Base-by-base conservation (phyloP, 768 basidiomycete genomes). In the Naganishia antarctica region DNA sequence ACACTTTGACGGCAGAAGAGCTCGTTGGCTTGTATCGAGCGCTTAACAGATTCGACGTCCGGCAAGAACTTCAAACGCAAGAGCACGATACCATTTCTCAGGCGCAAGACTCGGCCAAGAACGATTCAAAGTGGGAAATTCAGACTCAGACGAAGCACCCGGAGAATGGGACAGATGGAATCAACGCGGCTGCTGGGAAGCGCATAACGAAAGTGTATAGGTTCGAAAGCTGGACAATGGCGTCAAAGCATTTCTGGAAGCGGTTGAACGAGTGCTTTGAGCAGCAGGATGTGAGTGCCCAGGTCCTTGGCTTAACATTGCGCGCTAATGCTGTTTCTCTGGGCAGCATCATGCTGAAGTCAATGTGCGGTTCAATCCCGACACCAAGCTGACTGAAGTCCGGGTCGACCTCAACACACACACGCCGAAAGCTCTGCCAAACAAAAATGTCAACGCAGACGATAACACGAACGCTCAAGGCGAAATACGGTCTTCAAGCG, bases 141-240 rank as follows among this genome's bases (percentile, higher is more conserved):
- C 5, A 41, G 23, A 26, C 37, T 2, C n/a, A 57, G 53, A 25
- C 21, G 4, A 23, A 26, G 9, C 7, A 57, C 16, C 15, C 21
- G n/a, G 34, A 57, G 31, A 34, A 21, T n/a, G 32, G 23, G n/a
- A 18, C 23, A 34, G 23, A 41, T 8, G 34, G 26, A 21, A 6
- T 7, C n/a, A 9, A 34, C 40, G 37, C 53, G 21, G 37, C 53
- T 25, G 23, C 40, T 13, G 53, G 53, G 11, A 57, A 57, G 32
- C 53, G 53, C 21, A 5, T 57, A 23, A 37, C 6, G 13, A 57
- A 57, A 57, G 53, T 57, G 34, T 57, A 57, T 23, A 23, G 37
- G n/a, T 57, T 57, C 23, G 32, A 21, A 2, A 57, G 53, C 53
- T 57, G 53, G 53, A 57, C 53, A n/a, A 6, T 57, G 18, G 53